phyloP scores from a whole-genome alignment of 116 monocot genomes.

The Trichopus zeylanicus region DNA sequence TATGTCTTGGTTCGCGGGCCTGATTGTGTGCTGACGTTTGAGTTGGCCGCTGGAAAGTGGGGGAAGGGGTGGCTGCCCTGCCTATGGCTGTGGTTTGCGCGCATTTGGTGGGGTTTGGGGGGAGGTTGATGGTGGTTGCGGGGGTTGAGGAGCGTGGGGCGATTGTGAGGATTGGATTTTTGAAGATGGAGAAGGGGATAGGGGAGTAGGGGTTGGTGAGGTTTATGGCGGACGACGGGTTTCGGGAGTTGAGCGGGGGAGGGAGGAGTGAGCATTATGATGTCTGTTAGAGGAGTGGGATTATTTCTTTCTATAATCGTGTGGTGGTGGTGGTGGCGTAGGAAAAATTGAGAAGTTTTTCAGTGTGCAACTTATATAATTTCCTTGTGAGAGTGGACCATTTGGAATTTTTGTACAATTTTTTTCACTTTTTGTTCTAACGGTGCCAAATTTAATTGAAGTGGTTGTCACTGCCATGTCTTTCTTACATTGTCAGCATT shows the following conservation, averaged over 20 bases:
- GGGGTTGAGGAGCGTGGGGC: constrained; percentile 35
- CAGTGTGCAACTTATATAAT: too few relatives aligned
- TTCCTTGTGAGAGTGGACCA: too few relatives aligned
- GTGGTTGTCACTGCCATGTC: too few relatives aligned
- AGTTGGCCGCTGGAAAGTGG: constrained; percentile 15
- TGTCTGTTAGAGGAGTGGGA: constrained; percentile 25
- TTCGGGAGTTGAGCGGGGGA: constrained; percentile 15
- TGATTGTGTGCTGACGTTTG: constrained; percentile 30
- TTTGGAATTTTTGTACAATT: too few relatives aligned
- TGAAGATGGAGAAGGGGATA: constrained; percentile 8
- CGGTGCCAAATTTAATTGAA: too few relatives aligned
- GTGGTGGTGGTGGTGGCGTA: constrained; percentile 3
- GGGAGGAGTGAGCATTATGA: constrained; percentile 14
- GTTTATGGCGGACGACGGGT: constrained; percentile 31
- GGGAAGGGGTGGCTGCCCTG: constrained; percentile 10
- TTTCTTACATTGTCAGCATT: too few relatives aligned
- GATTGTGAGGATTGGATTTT: constrained; percentile 23
- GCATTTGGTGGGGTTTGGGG: constrained; percentile 21
- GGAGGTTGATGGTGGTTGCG: constrained; percentile 25
- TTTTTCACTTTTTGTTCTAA: too few relatives aligned
- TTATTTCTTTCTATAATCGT: constrained; percentile 37
- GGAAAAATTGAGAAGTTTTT: too few relatives aligned
- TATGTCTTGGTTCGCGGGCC: constrained; percentile 25
- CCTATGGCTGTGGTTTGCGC: constrained; percentile 16
- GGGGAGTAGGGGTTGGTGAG: constrained; percentile 20